Percentiles rank a stretch among this genome's conserved stretches.
These are phyloP conservation scores for Asterophora lycoperdoides DNA, from an alignment of 768 basidiomycete species.

Conservation along the genomic window DNA sequence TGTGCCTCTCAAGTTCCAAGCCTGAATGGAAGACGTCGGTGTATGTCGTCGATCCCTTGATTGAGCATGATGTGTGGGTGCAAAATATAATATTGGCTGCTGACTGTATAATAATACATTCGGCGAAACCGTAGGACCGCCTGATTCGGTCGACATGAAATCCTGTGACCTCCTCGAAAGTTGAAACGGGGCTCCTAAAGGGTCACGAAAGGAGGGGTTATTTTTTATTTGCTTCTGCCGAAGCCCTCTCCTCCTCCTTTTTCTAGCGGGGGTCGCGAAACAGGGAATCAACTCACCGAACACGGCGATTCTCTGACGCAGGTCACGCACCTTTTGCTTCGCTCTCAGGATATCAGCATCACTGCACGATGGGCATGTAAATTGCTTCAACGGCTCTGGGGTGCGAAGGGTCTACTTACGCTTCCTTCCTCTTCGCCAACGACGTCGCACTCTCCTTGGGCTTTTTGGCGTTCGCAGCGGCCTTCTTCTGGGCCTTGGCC, in stretches of 20 bases:
- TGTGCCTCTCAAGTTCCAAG: background rate
- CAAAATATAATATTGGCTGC: background rate
- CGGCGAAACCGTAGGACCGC: background rate
- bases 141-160: too few species aligned
- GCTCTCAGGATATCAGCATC: conserved; percentile 72
- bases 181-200: conserved; percentile 4
- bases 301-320: background rate
- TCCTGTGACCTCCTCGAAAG: too few species aligned
- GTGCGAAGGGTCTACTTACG: conserved; percentile 43
- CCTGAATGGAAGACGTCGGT: background rate
- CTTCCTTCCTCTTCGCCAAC: conserved; percentile 70
- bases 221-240: conserved; percentile 28
- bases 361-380: conserved; percentile 35
- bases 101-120: background rate
- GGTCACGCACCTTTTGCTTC: conserved; percentile 67
- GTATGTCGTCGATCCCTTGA: conserved; percentile 5
- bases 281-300: background rate
- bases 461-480: conserved; percentile 49
- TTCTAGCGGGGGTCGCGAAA: conserved; percentile 32
- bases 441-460: conserved; percentile 62
- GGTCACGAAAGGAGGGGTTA: conserved; percentile 29
- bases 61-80: background rate
- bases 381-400: conserved; percentile 4
- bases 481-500: conserved; percentile 69
- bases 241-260: conserved; percentile 42